Percentiles rank a stretch among this genome's conserved stretches.
These are phyloP conservation scores for Penicillium nordicum DNA, from an alignment of 2,329 filamentous ascomycete genomes.

Conservation along the genomic window DNA sequence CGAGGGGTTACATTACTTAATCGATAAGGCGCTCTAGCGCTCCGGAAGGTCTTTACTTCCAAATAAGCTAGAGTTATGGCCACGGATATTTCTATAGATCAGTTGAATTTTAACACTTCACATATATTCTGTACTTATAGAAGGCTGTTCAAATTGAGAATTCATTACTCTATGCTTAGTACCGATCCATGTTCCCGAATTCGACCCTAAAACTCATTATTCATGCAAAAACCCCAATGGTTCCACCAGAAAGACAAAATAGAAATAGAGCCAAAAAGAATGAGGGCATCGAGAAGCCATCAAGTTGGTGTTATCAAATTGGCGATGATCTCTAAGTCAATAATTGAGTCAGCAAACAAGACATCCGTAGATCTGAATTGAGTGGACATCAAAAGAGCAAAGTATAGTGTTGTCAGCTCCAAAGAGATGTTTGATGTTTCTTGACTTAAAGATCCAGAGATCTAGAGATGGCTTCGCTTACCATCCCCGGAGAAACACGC, in stretches of 20 bases:
- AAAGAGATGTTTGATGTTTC: background rate
- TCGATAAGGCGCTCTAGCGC: background rate
- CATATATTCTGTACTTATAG: background rate
- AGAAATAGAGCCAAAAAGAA: slow-evolving; percentile 3
- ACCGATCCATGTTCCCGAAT: slow-evolving; percentile 16
- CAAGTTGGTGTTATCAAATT: background rate
- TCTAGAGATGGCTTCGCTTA: slow-evolving; percentile 2
- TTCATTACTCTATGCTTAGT: slow-evolving; percentile 27
- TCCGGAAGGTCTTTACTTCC: background rate
- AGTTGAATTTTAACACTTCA: background rate
- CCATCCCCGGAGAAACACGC: slow-evolving; percentile 1
- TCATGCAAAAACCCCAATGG: slow-evolving; percentile 19
- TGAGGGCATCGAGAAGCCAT: background rate
- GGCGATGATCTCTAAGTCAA: background rate
- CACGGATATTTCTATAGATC: background rate
- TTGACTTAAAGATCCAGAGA: background rate
- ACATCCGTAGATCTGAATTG: slow-evolving; percentile 1
- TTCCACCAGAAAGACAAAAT: slow-evolving; percentile 15
- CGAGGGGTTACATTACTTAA: slow-evolving; percentile 22
- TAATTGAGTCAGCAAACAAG: slow-evolving; percentile 1
- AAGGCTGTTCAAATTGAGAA: background rate
- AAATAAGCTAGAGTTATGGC: background rate
- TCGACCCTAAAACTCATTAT: slow-evolving; percentile 17
- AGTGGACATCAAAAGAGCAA: slow-evolving; percentile 3
- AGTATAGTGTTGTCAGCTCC: background rate